A percentile compares a stretch with the other conserved stretches of the same genome.
phyloP scores from a whole-genome alignment of 208 protist genomes.

The Blastocrithidia nonstop region DNA sequence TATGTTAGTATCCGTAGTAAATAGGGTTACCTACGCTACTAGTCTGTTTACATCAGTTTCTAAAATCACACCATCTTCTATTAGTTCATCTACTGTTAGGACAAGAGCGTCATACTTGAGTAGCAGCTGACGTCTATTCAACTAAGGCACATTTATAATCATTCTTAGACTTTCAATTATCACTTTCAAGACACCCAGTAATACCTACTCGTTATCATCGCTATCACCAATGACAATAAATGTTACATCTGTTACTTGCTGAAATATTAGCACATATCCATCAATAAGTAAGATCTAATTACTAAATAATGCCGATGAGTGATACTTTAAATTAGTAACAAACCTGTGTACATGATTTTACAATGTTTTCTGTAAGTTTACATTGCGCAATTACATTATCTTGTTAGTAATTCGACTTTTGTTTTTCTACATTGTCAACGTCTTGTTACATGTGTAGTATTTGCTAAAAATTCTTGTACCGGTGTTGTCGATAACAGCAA shows the following conservation, averaged over 20 bases:
- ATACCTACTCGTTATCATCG: slow-evolving; percentile 74
- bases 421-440: slow-evolving; percentile 7
- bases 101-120: slow-evolving; percentile 80
- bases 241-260: slow-evolving; percentile 36
- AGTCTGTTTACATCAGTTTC: slow-evolving; percentile 48
- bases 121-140: slow-evolving; percentile 38
- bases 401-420: no score
- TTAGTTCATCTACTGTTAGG: slow-evolving; percentile 77
- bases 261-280: slow-evolving; percentile 52
- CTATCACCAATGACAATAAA: slow-evolving; percentile 66
- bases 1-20: slow-evolving; percentile 25
- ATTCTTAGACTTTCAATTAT: slow-evolving; percentile 51
- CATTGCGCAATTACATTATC: no score
- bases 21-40: slow-evolving; percentile 39
- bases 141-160: slow-evolving; percentile 23
- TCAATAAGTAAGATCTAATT: slow-evolving; percentile 68
- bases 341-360: no score
- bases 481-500: slow-evolving; percentile 52
- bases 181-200: slow-evolving; percentile 39
- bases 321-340: slow-evolving; percentile 12
- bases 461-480: slow-evolving; percentile 70
- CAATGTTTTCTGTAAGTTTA: no score
- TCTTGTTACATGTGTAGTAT: slow-evolving; percentile 70
- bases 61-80: slow-evolving; percentile 84
- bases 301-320: slow-evolving; percentile 10